Evolutionary conservation across 768 basidiomycete genomes (phyloP).

Genomic region (Hericium alpestre): DNA sequence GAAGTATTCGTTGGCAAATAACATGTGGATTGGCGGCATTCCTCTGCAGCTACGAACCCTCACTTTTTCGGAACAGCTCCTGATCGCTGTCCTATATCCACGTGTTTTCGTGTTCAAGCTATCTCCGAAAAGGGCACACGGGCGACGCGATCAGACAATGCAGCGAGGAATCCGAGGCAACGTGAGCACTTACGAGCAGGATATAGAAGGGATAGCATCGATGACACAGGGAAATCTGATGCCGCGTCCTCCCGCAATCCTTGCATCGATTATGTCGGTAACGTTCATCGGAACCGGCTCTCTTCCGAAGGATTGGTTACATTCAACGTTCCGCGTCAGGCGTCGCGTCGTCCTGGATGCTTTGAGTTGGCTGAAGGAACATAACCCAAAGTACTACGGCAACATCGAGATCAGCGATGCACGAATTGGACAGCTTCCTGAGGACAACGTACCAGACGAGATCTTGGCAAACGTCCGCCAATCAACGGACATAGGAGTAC

Average conservation of each 20-base stretch:
- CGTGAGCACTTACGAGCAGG: background rate
- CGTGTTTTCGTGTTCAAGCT: no score
- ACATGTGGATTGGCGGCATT: no score
- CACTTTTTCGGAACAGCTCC: no score
- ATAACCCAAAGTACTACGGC: constrained; percentile 25
- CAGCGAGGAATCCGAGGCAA: background rate
- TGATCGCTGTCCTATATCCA: no score
- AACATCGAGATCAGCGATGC: constrained; percentile 18
- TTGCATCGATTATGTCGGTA: constrained; percentile 24
- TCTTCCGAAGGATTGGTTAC: constrained; percentile 21
- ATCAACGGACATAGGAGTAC: no score
- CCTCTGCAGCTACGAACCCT: no score
- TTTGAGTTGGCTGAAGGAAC: constrained; percentile 25
- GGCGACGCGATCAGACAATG: no score
- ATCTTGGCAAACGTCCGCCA: constrained; percentile 14
- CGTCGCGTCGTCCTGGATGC: constrained; percentile 20
- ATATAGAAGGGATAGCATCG: background rate
- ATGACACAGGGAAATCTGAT: background rate
- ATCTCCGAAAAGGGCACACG: no score
- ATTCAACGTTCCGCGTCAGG: constrained; percentile 23
- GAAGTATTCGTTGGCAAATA: no score
- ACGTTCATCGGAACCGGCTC: constrained; percentile 26
- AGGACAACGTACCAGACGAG: constrained; percentile 25
- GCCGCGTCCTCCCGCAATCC: constrained; percentile 2
- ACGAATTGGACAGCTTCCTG: constrained; percentile 18